These are phyloP conservation scores for Tritrichomonas musculus DNA, from an alignment of 208 protist genomes.

Conservation along the genomic window DNA sequence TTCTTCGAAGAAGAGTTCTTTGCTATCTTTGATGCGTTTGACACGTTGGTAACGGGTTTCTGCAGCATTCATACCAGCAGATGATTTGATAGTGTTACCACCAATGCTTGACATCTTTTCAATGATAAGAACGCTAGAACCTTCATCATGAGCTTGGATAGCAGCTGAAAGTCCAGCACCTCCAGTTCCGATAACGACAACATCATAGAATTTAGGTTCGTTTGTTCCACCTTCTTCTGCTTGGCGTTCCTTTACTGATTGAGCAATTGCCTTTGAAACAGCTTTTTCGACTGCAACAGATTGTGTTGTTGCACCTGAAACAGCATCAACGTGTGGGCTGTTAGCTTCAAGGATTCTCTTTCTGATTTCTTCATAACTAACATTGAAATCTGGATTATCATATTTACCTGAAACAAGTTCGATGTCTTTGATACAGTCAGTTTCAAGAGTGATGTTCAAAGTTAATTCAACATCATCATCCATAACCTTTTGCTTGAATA, in stretches of 20 bases:
- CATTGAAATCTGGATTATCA: not conserved
- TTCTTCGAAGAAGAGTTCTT: constrained; percentile 1
- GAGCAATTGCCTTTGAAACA: not conserved
- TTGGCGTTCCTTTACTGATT: not conserved
- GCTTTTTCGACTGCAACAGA: not conserved
- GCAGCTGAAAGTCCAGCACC: not conserved
- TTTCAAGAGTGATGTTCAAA: not conserved
- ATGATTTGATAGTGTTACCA: constrained; percentile 20
- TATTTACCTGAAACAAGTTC: not conserved
- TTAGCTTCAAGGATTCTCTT: not conserved
- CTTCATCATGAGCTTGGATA: not conserved
- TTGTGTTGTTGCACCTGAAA: not conserved
- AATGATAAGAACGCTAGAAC: not conserved
- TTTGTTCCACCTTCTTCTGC: not conserved
- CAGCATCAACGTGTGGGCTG: not conserved
- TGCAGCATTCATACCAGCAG: not conserved
- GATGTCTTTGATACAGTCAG: not conserved
- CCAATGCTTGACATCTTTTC: not conserved
- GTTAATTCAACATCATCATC: not conserved
- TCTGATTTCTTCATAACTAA: not conserved
- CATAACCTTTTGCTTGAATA: not conserved
- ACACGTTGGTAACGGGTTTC: not conserved
- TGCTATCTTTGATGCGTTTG: not conserved
- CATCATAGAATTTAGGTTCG: not conserved
- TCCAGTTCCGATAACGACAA: not conserved